A percentile compares a stretch with the other conserved stretches of the same genome.
Conservation (phyloP, 192 early-diverging fungal genomes). For the Coemansia asiatica region DNA sequence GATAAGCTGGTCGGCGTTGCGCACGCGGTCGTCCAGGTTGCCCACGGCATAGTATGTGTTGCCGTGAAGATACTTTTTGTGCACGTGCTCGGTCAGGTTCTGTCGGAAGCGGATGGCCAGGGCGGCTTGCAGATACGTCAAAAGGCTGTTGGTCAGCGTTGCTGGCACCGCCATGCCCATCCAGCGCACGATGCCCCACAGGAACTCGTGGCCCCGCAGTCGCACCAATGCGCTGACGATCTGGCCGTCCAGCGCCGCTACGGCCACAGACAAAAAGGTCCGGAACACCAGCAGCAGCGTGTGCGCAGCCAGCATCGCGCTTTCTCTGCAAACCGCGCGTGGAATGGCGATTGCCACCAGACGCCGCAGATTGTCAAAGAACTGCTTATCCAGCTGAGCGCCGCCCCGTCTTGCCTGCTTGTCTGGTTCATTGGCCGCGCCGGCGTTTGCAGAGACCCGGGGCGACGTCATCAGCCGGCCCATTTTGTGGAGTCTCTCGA, state of each 20-base stretch:
- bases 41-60: slow-evolving; percentile 94
- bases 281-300: slow-evolving; percentile 84
- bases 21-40: slow-evolving; percentile 91
- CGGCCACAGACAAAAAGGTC: slow-evolving; percentile 86
- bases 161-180: slow-evolving; percentile 92
- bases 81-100: slow-evolving; percentile 85
- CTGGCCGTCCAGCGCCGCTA: slow-evolving; percentile 68
- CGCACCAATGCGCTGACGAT: slow-evolving; percentile 76
- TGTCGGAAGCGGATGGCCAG: slow-evolving; percentile 79
- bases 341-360: slow-evolving; percentile 85
- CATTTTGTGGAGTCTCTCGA: slow-evolving; percentile 37
- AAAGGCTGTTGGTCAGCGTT: slow-evolving; percentile 94
- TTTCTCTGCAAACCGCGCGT: slow-evolving; percentile 79
- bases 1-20: slow-evolving; percentile 86
- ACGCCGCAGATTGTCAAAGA: slow-evolving; percentile 65
- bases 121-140: slow-evolving; percentile 75
- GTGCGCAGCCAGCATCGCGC: slow-evolving; percentile 81
- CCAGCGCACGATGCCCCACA: slow-evolving; percentile 84
- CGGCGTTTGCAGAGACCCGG: slow-evolving; percentile 6
- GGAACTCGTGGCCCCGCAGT: slow-evolving; percentile 67
- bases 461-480: slow-evolving; percentile 32
- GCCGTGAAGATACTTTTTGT: slow-evolving; percentile 79
- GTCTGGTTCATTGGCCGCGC: background rate
- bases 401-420: slow-evolving; percentile 7
- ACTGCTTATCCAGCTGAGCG: slow-evolving; percentile 52